Base-by-base conservation (phyloP, 2,329 filamentous ascomycete genomes). In the Tolypocladium nubicola region DNA sequence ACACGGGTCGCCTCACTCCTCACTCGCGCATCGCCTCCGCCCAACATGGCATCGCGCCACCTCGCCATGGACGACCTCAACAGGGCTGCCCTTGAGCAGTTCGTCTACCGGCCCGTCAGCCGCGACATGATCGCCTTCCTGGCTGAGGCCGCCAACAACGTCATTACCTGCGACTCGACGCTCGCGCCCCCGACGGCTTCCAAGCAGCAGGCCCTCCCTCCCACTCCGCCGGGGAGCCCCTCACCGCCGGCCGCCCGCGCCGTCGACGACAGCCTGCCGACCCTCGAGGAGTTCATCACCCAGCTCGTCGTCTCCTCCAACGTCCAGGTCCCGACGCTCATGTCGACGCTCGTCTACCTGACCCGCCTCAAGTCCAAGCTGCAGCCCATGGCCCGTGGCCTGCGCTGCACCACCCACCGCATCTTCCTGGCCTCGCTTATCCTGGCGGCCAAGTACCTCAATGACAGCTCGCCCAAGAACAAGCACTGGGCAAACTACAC, bases 401-500 rank as follows among this genome's bases (percentile, higher is more conserved):
- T 97, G 76, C 87, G 89, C 66, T 97, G 94, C 80, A 97, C 94
- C 30, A 90, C 93, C 52, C 94, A 99, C 79, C 88, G 94, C 67
- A 97, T 99, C 80, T 97, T 99, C 77, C 83, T 99, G 53, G 93
- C 90, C 47, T 79, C 89, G 19, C 85, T 93, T 63, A 94, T 94
- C 68, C 79, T 87, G 52, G 86, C 94, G 1, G 93, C 94, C 66
- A 99, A 99, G 85, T 97, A 97, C 73, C 83, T 97, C 65, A 97
- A 99, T 73, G 94, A 97, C 79, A 96, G 91, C 60, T 97, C 91
- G 14, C 94, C 94, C 61, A 97, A 97, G 86, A 99, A 99, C 84
- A 97, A 97, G 85, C 94, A 99, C 81, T 99, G 94, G 94, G 92
- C 94, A 63, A 87, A 86, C 67, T 99, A 97, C 79, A 96, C 88